Evolutionary conservation across 345 rosid species (phyloP).

Genomic region (Aethionema arabicum): DNA sequence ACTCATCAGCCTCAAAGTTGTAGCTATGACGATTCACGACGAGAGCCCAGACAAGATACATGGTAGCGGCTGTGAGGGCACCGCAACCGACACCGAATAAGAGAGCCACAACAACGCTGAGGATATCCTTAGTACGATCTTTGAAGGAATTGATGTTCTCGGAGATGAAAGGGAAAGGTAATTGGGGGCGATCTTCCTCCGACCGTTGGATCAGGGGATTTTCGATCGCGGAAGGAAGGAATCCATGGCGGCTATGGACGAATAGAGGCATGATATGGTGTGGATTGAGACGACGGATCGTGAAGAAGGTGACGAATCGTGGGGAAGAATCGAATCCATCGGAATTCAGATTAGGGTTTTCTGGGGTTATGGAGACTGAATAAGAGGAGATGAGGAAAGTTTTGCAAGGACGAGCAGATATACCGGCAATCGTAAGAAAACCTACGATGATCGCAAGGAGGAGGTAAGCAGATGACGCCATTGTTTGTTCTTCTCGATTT

Average conservation of each 20-base stretch:
- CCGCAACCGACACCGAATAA: slow-evolving; percentile 95
- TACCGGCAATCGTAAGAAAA: slow-evolving; percentile 37
- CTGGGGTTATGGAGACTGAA: slow-evolving; percentile 62
- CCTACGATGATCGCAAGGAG: slow-evolving; percentile 34
- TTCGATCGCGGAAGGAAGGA: slow-evolving; percentile 33
- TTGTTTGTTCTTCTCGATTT: slow-evolving; percentile 25
- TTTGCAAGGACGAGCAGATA: slow-evolving; percentile 52
- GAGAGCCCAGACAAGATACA: slow-evolving; percentile 85
- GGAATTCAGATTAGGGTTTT: slow-evolving; percentile 47
- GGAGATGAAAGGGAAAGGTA: slow-evolving; percentile 35
- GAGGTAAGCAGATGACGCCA: slow-evolving; percentile 35
- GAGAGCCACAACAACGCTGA: slow-evolving; percentile 81
- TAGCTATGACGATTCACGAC: slow-evolving; percentile 48
- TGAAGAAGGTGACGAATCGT: slow-evolving; percentile 59
- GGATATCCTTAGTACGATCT: slow-evolving; percentile 80
- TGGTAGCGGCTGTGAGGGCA: slow-evolving; percentile 82
- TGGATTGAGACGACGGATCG: slow-evolving; percentile 49
- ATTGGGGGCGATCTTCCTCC: slow-evolving; percentile 22
- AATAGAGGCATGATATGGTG: slow-evolving; percentile 20
- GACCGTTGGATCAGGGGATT: slow-evolving; percentile 24
- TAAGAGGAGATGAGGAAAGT: slow-evolving; percentile 65
- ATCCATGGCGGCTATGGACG: slow-evolving; percentile 30
- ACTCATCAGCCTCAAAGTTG: slow-evolving; percentile 36
- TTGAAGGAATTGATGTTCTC: slow-evolving; percentile 60
- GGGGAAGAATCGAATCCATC: slow-evolving; percentile 43